These are phyloP conservation scores for Cyberlindnera meyerae DNA, from an alignment of 805 yeast species.

Conservation along the genomic window DNA sequence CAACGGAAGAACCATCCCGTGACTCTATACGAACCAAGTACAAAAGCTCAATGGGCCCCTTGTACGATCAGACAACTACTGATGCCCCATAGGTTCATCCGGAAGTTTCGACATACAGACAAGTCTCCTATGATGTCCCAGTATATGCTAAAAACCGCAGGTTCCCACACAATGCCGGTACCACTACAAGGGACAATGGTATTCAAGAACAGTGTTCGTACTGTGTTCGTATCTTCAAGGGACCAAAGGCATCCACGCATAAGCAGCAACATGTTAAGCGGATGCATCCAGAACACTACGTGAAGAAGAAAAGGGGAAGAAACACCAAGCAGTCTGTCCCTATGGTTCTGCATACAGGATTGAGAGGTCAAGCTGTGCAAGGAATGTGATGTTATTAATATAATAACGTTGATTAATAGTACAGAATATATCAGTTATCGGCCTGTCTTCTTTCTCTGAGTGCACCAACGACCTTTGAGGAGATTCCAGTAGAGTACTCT, in stretches of 20 bases:
- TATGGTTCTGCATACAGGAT: no score
- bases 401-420: no score
- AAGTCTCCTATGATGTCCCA: background rate
- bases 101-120: background rate
- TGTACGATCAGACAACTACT: background rate
- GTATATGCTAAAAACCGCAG: background rate
- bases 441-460: conserved; percentile 26
- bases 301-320: conserved; percentile 42
- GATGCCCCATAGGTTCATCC: background rate
- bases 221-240: conserved; percentile 40
- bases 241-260: conserved; percentile 43
- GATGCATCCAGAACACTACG: conserved; percentile 40
- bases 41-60: no score
- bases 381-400: no score
- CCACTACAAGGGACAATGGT: conserved; percentile 14
- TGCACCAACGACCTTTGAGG: conserved; percentile 25
- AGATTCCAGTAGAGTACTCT: conserved; percentile 21
- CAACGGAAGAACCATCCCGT: no score
- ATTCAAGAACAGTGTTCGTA: conserved; percentile 35
- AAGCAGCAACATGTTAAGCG: conserved; percentile 45
- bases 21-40: no score
- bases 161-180: conserved; percentile 20
- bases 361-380: no score
- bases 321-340: background rate
- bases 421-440: background rate